phyloP scores from a whole-genome alignment of 129 eudicot genomes.

The Rutidosis leptorrhynchoides region DNA sequence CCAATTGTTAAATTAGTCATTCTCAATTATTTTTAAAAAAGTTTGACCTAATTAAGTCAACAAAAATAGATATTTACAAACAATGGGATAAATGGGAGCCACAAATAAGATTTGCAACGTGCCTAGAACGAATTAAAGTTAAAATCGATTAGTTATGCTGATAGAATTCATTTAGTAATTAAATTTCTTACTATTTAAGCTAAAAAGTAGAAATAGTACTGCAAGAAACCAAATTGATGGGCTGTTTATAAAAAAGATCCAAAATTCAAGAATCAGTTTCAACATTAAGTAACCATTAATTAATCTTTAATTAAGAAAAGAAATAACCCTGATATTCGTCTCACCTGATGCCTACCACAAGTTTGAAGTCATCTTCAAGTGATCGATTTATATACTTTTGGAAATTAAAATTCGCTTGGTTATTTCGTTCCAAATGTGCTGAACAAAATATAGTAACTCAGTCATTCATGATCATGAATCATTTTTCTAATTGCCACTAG shows the following conservation, averaged over 20 bases:
- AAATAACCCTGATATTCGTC: background rate
- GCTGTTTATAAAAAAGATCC: slow-evolving; percentile 37
- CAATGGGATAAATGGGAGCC: slow-evolving; percentile 61
- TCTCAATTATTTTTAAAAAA: background rate
- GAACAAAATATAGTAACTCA: slow-evolving; percentile 9
- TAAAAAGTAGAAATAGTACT: slow-evolving; percentile 62
- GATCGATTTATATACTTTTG: slow-evolving; percentile 63
- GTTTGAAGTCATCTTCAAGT: slow-evolving; percentile 73
- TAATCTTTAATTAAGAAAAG: background rate
- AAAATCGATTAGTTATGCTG: background rate
- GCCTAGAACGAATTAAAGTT: slow-evolving; percentile 4
- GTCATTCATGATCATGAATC: background rate
- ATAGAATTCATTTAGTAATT: background rate
- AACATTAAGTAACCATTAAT: slow-evolving; percentile 1
- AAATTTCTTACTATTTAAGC: slow-evolving; percentile 50
- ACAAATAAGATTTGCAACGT: slow-evolving; percentile 54
- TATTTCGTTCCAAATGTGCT: slow-evolving; percentile 69
- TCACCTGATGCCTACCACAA: slow-evolving; percentile 74
- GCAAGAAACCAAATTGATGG: slow-evolving; percentile 76
- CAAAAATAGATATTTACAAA: slow-evolving; percentile 40
- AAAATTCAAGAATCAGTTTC: slow-evolving; percentile 12
- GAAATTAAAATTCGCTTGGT: slow-evolving; percentile 51
- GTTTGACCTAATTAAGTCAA: background rate
- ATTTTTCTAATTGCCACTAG: no score
- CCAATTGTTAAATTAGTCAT: slow-evolving; percentile 7